Base-by-base conservation (phyloP, 2,329 filamentous ascomycete species). In the Hymenoscyphus albidus region DNA sequence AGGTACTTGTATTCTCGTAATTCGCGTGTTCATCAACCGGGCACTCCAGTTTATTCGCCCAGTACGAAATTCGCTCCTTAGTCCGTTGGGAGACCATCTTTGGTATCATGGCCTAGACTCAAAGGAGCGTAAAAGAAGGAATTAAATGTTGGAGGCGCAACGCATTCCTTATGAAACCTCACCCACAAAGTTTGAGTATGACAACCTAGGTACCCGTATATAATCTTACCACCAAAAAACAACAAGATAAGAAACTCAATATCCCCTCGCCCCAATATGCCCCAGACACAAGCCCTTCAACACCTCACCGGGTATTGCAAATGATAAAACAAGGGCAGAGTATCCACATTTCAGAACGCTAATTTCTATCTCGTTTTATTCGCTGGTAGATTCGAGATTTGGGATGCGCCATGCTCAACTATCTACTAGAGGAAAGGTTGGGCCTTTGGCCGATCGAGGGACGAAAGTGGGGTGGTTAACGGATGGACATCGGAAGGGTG, bases 21-120 rank as follows among this genome's bases (percentile, higher is more conserved):
- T 70, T 69, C 6, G 69, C 67, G 68, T 69, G 55, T 18, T 64
- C 68, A 63, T 70, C 69, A 18, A 70, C 68, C 35, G 68, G 69
- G 59, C 67, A 70, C 44, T 70, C 69, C 2, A 70, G 58, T 51
- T 65, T 70, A 16, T 39, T 58, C 16, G 66, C 66, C 69, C 67
- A 70, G 38, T 68, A 65, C 35, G 58, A 55, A 18, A 68, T 56
- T 16, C 58, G 62, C 54, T 68, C 62, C 51, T 69, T 70, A 2
- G 65, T 67, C 42, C 39, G 61, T 58, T 62, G 42, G n/a, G 66
- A 68, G 16, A 68, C 59, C 69, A 70, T 70, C n/a, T 64, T 58
- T 13, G 38, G 5, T 12, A 22, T 16, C 22, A 3, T 10, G 44
- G 5, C 6, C n/a, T 51, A 12, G 44, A 27, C 44, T 51, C 22